Percentiles rank a stretch among this genome's conserved stretches.
phyloP scores from a whole-genome alignment of 768 basidiomycete genomes.

The Rhodocollybia butyracea region DNA sequence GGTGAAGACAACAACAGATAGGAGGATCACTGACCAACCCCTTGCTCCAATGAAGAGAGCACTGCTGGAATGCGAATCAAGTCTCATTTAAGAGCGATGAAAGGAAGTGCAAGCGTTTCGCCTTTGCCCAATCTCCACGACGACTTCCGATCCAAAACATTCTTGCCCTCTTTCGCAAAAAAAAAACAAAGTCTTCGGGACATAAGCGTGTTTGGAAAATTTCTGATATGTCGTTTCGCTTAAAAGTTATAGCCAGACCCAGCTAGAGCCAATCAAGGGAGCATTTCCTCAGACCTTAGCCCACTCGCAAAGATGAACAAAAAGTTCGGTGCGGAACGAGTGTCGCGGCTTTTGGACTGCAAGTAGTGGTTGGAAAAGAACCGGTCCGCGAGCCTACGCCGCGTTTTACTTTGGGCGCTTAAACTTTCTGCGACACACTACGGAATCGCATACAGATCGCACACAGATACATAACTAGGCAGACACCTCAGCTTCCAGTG shows the following conservation, averaged over 20 bases:
- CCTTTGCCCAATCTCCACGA: conserved; percentile 51
- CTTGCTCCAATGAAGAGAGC: conserved; percentile 14
- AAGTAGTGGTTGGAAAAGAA: conserved; percentile 9
- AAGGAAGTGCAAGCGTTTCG: conserved; percentile 12
- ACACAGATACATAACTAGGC: no score
- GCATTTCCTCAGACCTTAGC: conserved; percentile 82
- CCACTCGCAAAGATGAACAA: conserved; percentile 56
- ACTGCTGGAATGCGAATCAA: no score
- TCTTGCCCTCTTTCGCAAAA: conserved; percentile 29
- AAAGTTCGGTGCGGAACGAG: conserved; percentile 53
- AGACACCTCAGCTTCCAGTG: no score
- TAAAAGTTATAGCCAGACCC: conserved; percentile 50
- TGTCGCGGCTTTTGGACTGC: conserved; percentile 64
- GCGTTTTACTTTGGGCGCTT: no score
- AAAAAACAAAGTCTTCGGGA: conserved; percentile 41
- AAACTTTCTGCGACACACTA: no score
- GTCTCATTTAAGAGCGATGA: no score
- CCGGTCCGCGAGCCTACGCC: no score
- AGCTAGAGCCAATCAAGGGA: conserved; percentile 61
- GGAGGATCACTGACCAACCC: no score
- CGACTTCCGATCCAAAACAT: conserved; percentile 49
- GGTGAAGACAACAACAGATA: no score
- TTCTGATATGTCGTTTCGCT: conserved; percentile 67
- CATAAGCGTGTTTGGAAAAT: conserved; percentile 33
- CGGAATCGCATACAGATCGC: no score